A percentile compares a stretch with the other conserved stretches of the same genome.
These are phyloP conservation scores for Chlamydomonas asymmetrica DNA, from an alignment of 139 green algal genomes.

Conservation along the genomic window DNA sequence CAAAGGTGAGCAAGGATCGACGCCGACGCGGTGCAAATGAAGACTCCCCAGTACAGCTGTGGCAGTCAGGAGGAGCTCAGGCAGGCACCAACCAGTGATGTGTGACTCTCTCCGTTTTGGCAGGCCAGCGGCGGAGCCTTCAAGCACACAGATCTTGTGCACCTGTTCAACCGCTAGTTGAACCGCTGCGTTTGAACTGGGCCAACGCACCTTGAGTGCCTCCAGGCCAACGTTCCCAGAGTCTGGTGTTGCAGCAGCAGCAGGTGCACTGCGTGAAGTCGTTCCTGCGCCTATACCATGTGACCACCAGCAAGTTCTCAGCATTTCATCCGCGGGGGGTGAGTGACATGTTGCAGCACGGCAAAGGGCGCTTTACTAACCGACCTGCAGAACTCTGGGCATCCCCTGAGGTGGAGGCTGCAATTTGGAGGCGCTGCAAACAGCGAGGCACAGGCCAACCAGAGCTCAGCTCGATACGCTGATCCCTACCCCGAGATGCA, in stretches of 20 bases:
- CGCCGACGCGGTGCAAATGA: too few species aligned
- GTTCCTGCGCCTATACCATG: not conserved
- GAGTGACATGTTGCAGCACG: not conserved
- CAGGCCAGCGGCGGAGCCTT: not conserved
- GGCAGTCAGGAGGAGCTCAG: too few species aligned
- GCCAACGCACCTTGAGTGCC: conserved; percentile 1
- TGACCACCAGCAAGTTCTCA: not conserved
- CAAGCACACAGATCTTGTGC: not conserved
- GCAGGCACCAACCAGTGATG: not conserved
- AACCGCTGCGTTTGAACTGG: not conserved
- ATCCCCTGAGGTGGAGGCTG: not conserved
- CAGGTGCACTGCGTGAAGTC: not conserved
- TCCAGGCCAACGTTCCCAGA: not conserved
- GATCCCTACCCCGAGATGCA: too few species aligned
- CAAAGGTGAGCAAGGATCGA: too few species aligned
- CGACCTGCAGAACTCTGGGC: not conserved
- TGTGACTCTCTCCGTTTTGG: not conserved
- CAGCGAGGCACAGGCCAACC: too few species aligned
- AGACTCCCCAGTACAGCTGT: too few species aligned
- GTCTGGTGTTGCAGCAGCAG: not conserved
- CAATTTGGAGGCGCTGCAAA: conserved; percentile 6
- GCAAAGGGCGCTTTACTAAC: not conserved
- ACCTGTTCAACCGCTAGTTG: not conserved
- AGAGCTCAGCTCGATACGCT: not conserved
- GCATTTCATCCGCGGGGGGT: too few species aligned